phyloP scores from a whole-genome alignment of 352 stramenopile species.

The Phytophthora ohioensis region DNA sequence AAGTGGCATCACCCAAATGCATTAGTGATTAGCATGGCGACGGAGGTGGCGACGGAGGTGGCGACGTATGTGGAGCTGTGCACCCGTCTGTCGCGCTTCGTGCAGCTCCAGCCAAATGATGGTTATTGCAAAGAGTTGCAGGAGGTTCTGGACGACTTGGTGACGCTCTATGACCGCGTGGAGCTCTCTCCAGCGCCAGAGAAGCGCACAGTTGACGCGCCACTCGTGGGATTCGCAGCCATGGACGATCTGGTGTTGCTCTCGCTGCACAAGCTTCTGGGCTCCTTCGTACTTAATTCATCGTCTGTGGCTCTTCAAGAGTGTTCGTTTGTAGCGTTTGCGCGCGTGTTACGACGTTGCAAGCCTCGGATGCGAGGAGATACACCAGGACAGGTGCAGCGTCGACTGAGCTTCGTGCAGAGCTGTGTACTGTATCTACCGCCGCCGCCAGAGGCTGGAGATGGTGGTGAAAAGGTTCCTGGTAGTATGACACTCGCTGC shows the following conservation, averaged over 20 bases:
- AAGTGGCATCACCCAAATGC: background rate
- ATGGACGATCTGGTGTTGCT: slow-evolving; percentile 78
- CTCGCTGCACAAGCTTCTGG: slow-evolving; percentile 68
- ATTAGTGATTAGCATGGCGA: slow-evolving; percentile 26
- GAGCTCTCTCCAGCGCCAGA: background rate
- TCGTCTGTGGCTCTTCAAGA: slow-evolving; percentile 34
- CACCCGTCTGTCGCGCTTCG: slow-evolving; percentile 69
- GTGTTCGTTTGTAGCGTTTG: slow-evolving; percentile 33
- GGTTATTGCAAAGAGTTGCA: slow-evolving; percentile 27
- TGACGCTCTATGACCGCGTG: slow-evolving; percentile 42
- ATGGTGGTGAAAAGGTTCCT: slow-evolving; percentile 21
- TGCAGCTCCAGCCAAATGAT: slow-evolving; percentile 44
- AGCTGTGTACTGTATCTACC: slow-evolving; percentile 71
- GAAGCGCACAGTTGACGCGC: slow-evolving; percentile 4
- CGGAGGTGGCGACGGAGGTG: slow-evolving; percentile 38
- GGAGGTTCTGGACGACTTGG: slow-evolving; percentile 39
- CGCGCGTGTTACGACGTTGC: slow-evolving; percentile 43
- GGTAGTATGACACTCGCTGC: slow-evolving; percentile 24
- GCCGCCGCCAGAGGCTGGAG: slow-evolving; percentile 37
- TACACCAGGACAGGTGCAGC: slow-evolving; percentile 23
- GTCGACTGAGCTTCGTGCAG: slow-evolving; percentile 55
- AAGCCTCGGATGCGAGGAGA: slow-evolving; percentile 35
- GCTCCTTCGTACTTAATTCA: slow-evolving; percentile 35
- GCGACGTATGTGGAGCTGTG: slow-evolving; percentile 67
- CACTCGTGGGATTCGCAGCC: slow-evolving; percentile 33